phyloP scores from a whole-genome alignment of 257 asterid species.

The Solanum pinnatisectum region DNA sequence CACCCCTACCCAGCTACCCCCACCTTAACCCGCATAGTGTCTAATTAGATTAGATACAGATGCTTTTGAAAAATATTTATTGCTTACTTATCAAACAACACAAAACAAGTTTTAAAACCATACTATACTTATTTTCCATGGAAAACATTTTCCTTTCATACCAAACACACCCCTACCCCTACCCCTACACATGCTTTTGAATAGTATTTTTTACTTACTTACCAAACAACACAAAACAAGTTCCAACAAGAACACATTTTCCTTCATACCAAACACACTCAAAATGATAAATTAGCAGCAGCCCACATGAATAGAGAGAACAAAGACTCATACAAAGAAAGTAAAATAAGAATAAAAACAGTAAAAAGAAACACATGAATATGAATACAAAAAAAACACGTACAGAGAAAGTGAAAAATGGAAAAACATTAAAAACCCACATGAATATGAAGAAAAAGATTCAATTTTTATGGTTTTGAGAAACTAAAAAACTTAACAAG shows the following conservation, averaged over 20 bases:
- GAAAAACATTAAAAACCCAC: background rate
- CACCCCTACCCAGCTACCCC: background rate
- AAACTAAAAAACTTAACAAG: background rate
- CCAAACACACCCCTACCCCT: background rate
- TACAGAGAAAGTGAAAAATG: background rate
- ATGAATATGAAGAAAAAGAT: background rate
- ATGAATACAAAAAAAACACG: background rate
- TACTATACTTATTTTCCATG: background rate
- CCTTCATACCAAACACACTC: background rate
- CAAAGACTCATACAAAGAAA: background rate
- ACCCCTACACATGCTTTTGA: background rate
- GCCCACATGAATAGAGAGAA: background rate
- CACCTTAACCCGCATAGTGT: background rate
- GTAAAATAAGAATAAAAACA: background rate
- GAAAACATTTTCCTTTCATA: background rate
- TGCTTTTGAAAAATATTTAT: background rate
- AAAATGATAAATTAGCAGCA: background rate
- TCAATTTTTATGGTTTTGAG: background rate
- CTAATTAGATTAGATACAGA: too few species aligned
- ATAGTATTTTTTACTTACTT: background rate
- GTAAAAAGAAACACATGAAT: background rate
- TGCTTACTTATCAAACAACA: background rate
- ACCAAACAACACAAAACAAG: background rate
- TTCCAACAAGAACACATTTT: background rate
- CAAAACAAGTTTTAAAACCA: background rate